Evolutionary conservation across 345 rosid species (phyloP).

Genomic region (Dipteronia dyeriana): DNA sequence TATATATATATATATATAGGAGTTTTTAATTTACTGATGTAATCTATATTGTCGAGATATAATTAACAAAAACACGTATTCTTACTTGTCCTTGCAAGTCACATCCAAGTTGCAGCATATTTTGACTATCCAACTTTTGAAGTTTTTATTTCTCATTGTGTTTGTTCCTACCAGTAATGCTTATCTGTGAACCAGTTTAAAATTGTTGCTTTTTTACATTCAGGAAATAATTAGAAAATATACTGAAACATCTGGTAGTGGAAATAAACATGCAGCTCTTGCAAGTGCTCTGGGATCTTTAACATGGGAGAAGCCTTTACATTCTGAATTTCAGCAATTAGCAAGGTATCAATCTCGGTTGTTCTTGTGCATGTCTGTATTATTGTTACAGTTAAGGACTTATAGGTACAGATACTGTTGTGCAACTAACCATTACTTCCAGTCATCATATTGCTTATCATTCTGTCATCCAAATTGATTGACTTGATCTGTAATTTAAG

Average conservation of each 20-base stretch:
- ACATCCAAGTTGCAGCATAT: background rate
- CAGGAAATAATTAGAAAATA: conserved; percentile 83
- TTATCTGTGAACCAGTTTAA: background rate
- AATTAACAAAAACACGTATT: background rate
- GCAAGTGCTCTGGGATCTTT: conserved; percentile 82
- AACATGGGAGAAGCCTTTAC: conserved; percentile 74
- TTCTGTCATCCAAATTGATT: background rate
- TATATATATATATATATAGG: background rate
- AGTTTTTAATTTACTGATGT: background rate
- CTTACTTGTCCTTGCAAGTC: background rate
- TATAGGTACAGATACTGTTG: background rate
- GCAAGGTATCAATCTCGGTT: conserved; percentile 55
- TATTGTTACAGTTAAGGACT: background rate
- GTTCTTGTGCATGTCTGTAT: background rate
- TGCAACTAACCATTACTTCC: background rate
- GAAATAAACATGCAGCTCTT: conserved; percentile 68
- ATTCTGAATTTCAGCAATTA: conserved; percentile 75
- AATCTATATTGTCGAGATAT: background rate
- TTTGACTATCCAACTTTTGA: background rate
- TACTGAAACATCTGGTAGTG: conserved; percentile 51
- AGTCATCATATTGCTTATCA: background rate
- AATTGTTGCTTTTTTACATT: conserved; percentile 19
- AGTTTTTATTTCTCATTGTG: background rate
- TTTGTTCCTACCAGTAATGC: background rate
- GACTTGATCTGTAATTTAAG: background rate